These are phyloP conservation scores for Morella rubra DNA, from an alignment of 306 rosid species.

Conservation along the genomic window DNA sequence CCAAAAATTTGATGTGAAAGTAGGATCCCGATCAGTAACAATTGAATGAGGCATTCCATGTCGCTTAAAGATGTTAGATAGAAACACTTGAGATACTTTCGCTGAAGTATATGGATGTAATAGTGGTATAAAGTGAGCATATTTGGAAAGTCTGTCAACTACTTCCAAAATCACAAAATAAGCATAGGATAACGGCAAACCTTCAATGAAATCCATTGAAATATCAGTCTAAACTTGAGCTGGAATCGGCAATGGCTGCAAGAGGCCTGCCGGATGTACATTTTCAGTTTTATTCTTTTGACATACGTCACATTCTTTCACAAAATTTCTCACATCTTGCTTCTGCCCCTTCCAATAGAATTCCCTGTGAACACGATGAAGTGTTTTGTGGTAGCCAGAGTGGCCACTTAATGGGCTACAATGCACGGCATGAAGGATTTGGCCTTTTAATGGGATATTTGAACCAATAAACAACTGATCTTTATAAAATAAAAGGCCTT, in stretches of 20 bases:
- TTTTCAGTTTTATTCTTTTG: background rate
- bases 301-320: background rate
- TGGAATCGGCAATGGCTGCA: background rate
- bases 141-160: background rate
- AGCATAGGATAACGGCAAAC: background rate
- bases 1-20: background rate
- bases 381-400: background rate
- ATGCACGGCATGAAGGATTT: background rate
- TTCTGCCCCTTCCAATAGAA: background rate
- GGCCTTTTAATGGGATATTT: background rate
- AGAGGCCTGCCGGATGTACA: background rate
- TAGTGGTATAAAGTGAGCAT: background rate
- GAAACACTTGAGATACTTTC: background rate
- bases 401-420: background rate
- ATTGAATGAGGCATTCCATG: background rate
- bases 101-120: background rate
- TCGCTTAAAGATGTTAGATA: background rate
- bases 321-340: background rate
- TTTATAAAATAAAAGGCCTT: no score
- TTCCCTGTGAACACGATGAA: rapidly evolving
- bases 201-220: background rate
- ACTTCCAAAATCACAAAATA: background rate
- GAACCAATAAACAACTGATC: background rate
- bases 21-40: background rate
- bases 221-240: background rate